Evolutionary conservation across 371 early-diverging fungal species (phyloP).

Genomic region (Saksenaea vasiformis): DNA sequence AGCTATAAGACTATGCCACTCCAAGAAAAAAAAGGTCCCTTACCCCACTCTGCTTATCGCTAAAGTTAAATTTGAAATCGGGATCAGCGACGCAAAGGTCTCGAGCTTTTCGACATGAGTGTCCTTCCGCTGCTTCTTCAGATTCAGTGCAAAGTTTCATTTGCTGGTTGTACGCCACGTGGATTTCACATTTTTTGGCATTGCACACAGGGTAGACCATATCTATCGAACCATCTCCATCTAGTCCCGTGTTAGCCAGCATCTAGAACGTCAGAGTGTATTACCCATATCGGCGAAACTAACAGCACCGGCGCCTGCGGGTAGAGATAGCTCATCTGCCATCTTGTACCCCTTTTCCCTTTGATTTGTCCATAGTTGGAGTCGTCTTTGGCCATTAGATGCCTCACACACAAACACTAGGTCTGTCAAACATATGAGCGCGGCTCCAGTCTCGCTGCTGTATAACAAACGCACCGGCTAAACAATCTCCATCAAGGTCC

Average conservation of each 20-base stretch:
- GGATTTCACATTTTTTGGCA: slow-evolving; percentile 59
- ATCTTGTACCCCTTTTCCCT: slow-evolving; percentile 64
- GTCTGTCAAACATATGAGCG: slow-evolving; percentile 47
- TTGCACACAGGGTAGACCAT: slow-evolving; percentile 77
- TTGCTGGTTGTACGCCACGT: slow-evolving; percentile 84
- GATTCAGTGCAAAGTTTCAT: slow-evolving; percentile 71
- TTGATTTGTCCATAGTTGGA: slow-evolving; percentile 81
- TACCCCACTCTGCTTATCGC: slow-evolving; percentile 45
- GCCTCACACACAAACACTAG: slow-evolving; percentile 80
- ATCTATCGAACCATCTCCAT: slow-evolving; percentile 89
- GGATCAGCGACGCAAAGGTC: slow-evolving; percentile 78
- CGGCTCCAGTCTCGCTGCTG: not conserved
- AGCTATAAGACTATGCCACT: not conserved
- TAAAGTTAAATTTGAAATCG: slow-evolving; percentile 68
- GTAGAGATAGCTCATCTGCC: slow-evolving; percentile 60
- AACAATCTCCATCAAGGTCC: slow-evolving; percentile 91
- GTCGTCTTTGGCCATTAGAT: slow-evolving; percentile 37
- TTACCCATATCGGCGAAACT: slow-evolving; percentile 85
- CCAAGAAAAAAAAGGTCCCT: not conserved
- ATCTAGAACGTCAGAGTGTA: slow-evolving; percentile 4
- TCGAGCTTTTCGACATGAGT: slow-evolving; percentile 61
- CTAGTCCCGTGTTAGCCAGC: slow-evolving; percentile 22
- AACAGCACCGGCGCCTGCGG: slow-evolving; percentile 75
- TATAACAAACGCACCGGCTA: slow-evolving; percentile 55
- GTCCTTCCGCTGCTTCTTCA: slow-evolving; percentile 25